phyloP scores from a whole-genome alignment of 371 early-diverging fungal species.

The Syncephalis plumigaleata region DNA sequence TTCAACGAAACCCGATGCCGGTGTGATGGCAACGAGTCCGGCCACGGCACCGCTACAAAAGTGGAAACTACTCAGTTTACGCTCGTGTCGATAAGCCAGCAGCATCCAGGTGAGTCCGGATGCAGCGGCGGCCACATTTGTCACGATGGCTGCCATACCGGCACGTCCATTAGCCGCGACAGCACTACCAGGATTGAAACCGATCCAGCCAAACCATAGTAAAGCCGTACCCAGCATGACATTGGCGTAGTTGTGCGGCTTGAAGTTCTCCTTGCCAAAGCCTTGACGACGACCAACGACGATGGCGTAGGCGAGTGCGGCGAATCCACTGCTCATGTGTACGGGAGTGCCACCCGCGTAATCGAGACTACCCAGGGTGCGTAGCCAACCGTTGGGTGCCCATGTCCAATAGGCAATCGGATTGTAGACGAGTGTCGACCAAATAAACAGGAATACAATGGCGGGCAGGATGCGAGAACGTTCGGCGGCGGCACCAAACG shows the following conservation, averaged over 20 bases:
- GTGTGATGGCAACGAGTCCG: slow-evolving; percentile 87
- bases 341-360: slow-evolving; percentile 88
- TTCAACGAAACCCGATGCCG: slow-evolving; percentile 74
- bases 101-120: slow-evolving; percentile 74
- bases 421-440: slow-evolving; percentile 82
- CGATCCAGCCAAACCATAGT: slow-evolving; percentile 85
- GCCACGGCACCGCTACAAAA: slow-evolving; percentile 88
- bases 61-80: slow-evolving; percentile 64
- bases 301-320: slow-evolving; percentile 71
- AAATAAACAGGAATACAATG: slow-evolving; percentile 76
- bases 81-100: slow-evolving; percentile 36
- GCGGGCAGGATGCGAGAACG: slow-evolving; percentile 63
- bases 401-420: slow-evolving; percentile 84
- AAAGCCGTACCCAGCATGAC: slow-evolving; percentile 73
- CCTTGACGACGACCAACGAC: slow-evolving; percentile 65
- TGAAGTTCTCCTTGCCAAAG: slow-evolving; percentile 33
- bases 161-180: slow-evolving; percentile 65
- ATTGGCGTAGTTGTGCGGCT: slow-evolving; percentile 78
- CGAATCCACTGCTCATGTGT: slow-evolving; percentile 76
- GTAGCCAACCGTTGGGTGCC: slow-evolving; percentile 73
- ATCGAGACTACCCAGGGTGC: slow-evolving; percentile 54
- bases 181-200: slow-evolving; percentile 84
- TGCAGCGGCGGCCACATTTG: slow-evolving; percentile 67
- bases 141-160: slow-evolving; percentile 64
- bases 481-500: slow-evolving; percentile 83